These are phyloP conservation scores for Beta corolliflora DNA, from an alignment of 179 eudicot genomes.

Conservation along the genomic window DNA sequence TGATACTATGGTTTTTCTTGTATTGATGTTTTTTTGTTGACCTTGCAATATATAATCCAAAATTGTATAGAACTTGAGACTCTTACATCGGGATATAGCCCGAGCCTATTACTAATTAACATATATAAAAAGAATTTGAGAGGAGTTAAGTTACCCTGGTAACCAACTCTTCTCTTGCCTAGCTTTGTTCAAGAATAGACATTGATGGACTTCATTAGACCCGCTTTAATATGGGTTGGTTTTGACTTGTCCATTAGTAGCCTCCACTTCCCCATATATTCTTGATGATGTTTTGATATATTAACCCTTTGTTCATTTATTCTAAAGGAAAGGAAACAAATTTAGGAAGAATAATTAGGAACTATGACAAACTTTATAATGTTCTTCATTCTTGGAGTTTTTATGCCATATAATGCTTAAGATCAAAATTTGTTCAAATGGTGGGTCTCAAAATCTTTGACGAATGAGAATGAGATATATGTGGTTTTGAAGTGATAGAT, in stretches of 20 bases:
- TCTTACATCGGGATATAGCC: too few species aligned
- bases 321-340: not conserved
- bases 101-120: too few species aligned
- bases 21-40: too few species aligned
- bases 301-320: not conserved
- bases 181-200: too few species aligned
- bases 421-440: constrained; percentile 13
- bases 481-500: constrained; percentile 27
- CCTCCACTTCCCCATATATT: not conserved
- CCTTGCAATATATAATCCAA: too few species aligned
- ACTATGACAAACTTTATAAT: constrained; percentile 13
- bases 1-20: too few species aligned
- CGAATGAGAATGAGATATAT: constrained; percentile 31
- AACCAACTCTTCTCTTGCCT: too few species aligned
- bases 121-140: too few species aligned
- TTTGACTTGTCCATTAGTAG: not conserved
- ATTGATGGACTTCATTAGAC: not conserved
- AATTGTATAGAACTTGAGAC: too few species aligned
- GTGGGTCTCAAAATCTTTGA: constrained; percentile 32
- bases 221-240: not conserved
- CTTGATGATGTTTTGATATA: not conserved
- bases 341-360: not conserved
- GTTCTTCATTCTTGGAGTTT: constrained; percentile 10
- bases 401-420: constrained; percentile 9
- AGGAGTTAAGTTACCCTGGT: too few species aligned